Base-by-base conservation (phyloP, 768 basidiomycete genomes). In the Scleroderma citrinum region DNA sequence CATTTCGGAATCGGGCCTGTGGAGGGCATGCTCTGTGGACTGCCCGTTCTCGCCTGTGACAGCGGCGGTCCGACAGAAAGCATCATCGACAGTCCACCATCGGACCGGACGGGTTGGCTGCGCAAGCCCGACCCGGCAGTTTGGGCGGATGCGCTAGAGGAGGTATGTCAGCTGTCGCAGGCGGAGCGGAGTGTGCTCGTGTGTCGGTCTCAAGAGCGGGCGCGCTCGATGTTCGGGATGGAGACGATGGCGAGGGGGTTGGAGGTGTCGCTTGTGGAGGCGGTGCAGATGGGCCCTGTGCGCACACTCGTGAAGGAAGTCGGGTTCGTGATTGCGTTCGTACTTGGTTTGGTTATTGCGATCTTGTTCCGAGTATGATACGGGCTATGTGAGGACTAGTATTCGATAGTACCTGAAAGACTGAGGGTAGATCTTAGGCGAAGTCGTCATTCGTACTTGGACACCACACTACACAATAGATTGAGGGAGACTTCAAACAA, bases 1-100 rank as follows among this genome's bases (percentile, higher is more conserved):
- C 95, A 99, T 64, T 96, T 98, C 64, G 96, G 95, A 2, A 97
- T 99, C 56, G 94, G 86, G 0, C 95, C 96, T 2, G 79, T 97
- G 3, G 95, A 99, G 65, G 93, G 82, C 0, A 97, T 97, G 92
- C 77, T 82, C 7, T 93, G 88, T 41, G 91, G 92, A 3, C 65
- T 98, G 0, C 92, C 94, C 0, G 86, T 98, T 1, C 69, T 99
- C 17, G 94, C 93, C 0, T 91, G 87, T 58, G 69, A 90, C 60
- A 83, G 79, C 50, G 91, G 90, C 14, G 95, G 95, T 2, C 96
- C 96, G 8, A 88, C 82, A 2, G 96, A 99, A 69, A 95, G 87
- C 47, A 69, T 95, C 24, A 62, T 84, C n/a, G 70, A 70, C 49
- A 36, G 50, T 5, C 67, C 67, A 2, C 36, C 48, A 8, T 67